Evolutionary conservation across 176 grass and related monocot species (phyloP).

Genomic region (Urochloa ruziziensis): DNA sequence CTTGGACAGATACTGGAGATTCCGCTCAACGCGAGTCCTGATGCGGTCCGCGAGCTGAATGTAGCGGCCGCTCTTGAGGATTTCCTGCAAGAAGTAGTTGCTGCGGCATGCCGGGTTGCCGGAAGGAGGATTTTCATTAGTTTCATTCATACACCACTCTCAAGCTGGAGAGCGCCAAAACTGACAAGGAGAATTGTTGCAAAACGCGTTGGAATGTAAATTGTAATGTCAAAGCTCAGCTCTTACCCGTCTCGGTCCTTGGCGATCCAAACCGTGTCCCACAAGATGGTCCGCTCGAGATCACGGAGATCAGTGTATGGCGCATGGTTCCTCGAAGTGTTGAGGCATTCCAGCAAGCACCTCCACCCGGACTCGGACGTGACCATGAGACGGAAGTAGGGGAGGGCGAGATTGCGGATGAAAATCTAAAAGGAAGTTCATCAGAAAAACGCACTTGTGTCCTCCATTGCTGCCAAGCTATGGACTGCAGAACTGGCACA

Average conservation of each 20-base stretch:
- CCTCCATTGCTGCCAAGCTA: not conserved
- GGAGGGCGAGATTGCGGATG: not conserved
- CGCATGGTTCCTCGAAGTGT: not conserved
- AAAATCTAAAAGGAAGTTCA: not conserved
- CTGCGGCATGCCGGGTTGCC: not conserved
- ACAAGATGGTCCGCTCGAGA: not conserved
- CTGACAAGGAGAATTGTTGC: not conserved
- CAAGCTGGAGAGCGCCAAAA: not conserved
- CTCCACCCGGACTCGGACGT: not conserved
- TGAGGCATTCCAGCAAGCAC: slow-evolving; percentile 10
- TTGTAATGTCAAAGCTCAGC: not conserved
- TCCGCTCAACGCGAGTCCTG: not conserved
- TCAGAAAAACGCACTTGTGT: not conserved
- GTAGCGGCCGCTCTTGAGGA: not conserved
- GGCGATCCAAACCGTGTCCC: not conserved
- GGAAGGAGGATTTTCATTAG: not conserved
- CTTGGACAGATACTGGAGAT: not conserved
- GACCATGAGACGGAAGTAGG: not conserved
- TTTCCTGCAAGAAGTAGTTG: slow-evolving; percentile 20
- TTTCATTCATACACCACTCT: not conserved
- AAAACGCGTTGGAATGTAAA: not conserved
- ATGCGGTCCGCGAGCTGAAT: not conserved
- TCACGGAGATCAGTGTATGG: not conserved
- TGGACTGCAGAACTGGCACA: not conserved
- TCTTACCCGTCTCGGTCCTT: not conserved